Conservation (phyloP, 2,329 filamentous ascomycete genomes). For the Botrytis aclada region DNA sequence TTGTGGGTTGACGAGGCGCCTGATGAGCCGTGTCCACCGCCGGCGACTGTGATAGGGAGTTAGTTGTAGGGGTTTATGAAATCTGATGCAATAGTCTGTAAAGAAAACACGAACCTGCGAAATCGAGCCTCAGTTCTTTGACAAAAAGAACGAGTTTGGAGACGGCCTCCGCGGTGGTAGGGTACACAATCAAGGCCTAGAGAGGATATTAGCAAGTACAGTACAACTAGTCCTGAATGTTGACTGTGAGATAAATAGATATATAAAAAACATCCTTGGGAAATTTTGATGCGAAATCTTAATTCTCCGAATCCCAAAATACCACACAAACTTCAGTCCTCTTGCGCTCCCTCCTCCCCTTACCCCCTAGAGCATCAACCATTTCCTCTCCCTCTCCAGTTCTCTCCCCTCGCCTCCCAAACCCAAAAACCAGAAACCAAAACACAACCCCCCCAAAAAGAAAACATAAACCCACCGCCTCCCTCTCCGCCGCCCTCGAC, state of each 20-base stretch:
- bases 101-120: constrained; percentile 2
- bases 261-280: not conserved
- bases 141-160: constrained; percentile 20
- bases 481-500: constrained; percentile 27
- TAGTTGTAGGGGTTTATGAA: not conserved
- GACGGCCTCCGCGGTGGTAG: constrained; percentile 23
- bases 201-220: not conserved
- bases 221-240: not conserved
- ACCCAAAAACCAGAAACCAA: not conserved
- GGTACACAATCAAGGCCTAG: constrained; percentile 19
- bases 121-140: constrained; percentile 18
- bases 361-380: not conserved
- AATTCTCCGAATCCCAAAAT: not conserved
- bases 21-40: constrained; percentile 17
- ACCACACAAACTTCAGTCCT: not conserved
- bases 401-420: not conserved
- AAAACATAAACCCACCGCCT: constrained; percentile 24
- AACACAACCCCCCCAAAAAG: no score
- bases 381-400: not conserved
- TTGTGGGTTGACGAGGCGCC: constrained; percentile 7
- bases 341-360: not conserved
- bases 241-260: not conserved
- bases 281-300: not conserved
- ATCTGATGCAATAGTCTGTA: not conserved
- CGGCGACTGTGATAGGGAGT: constrained; percentile 2